A percentile compares a stretch with the other conserved stretches of the same genome.
Conservation (phyloP, 345 rosid species). For the Ailanthus altissimus region DNA sequence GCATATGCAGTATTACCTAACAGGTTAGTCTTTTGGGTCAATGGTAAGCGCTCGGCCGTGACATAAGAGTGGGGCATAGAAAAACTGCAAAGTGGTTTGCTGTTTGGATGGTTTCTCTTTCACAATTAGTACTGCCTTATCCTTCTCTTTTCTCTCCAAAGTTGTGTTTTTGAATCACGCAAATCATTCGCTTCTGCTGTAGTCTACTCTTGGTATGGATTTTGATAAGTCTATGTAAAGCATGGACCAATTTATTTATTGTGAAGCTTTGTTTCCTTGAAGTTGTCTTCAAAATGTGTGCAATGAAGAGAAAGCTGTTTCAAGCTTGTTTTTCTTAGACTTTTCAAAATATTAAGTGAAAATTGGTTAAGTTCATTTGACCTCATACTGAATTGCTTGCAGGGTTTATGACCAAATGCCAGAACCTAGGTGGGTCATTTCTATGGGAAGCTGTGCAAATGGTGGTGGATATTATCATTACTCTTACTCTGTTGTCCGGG, state of each 20-base stretch:
- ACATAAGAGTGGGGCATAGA: not conserved
- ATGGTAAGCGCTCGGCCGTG: too few relatives aligned
- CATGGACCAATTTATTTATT: too few relatives aligned
- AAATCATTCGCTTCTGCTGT: not conserved
- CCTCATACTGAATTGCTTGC: slow-evolving; percentile 27
- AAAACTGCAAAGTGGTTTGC: slow-evolving; percentile 5
- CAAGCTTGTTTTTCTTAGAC: not conserved
- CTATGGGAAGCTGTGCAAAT: slow-evolving; percentile 99
- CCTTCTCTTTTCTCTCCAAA: not conserved
- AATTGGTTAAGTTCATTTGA: slow-evolving; percentile 6
- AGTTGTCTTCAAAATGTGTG: not conserved
- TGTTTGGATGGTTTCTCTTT: not conserved
- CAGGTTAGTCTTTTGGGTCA: too few relatives aligned
- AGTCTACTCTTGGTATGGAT: not conserved
- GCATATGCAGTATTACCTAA: too few relatives aligned
- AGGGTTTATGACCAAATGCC: slow-evolving; percentile 99
- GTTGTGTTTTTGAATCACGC: not conserved
- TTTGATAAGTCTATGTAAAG: not conserved
- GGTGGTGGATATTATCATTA: slow-evolving; percentile 99
- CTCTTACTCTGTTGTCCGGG: slow-evolving; percentile 95
- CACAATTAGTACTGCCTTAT: not conserved
- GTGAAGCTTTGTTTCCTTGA: not conserved
- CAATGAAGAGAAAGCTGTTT: not conserved
- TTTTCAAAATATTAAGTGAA: not conserved
- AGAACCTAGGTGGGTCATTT: slow-evolving; percentile 96